These are phyloP conservation scores for Pythium insidiosum DNA, from an alignment of 352 stramenopile genomes.

Conservation along the genomic window DNA sequence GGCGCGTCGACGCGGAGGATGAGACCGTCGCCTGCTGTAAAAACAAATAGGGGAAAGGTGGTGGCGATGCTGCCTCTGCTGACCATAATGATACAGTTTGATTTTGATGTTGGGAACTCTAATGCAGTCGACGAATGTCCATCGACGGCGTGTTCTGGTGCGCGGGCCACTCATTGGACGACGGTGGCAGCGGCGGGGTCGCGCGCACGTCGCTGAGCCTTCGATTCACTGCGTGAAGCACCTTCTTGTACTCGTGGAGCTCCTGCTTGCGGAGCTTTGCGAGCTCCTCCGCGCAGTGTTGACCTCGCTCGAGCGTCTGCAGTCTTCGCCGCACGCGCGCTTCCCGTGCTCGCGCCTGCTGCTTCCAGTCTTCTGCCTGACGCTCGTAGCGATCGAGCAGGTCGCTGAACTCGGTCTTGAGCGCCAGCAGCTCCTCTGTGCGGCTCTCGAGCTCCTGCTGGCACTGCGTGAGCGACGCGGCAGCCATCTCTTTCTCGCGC, in stretches of 20 bases:
- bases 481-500: slow-evolving; percentile 36
- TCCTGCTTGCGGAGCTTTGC: slow-evolving; percentile 34
- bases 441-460: slow-evolving; percentile 27
- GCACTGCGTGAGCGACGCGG: slow-evolving; percentile 18
- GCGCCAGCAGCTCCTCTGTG: slow-evolving; percentile 35
- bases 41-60: too few species aligned
- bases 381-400: slow-evolving; percentile 46
- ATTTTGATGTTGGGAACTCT: background rate
- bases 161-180: background rate
- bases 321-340: slow-evolving; percentile 20
- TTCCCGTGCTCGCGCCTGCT: slow-evolving; percentile 29
- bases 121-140: background rate
- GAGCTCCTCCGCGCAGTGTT: slow-evolving; percentile 46
- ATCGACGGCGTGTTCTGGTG: background rate
- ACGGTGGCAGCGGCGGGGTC: slow-evolving; percentile 4
- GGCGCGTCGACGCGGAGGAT: slow-evolving; percentile 48
- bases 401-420: slow-evolving; percentile 62
- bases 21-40: too few species aligned
- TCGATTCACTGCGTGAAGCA: slow-evolving; percentile 51
- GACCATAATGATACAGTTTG: slow-evolving; percentile 46
- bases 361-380: slow-evolving; percentile 27
- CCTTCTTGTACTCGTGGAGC: slow-evolving; percentile 50
- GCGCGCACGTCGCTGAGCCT: slow-evolving; percentile 49
- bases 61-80: slow-evolving; percentile 37
- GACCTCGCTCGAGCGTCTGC: slow-evolving; percentile 27